Base-by-base conservation (phyloP, 176 grass and related monocot species). In the Zoysia pacifica region DNA sequence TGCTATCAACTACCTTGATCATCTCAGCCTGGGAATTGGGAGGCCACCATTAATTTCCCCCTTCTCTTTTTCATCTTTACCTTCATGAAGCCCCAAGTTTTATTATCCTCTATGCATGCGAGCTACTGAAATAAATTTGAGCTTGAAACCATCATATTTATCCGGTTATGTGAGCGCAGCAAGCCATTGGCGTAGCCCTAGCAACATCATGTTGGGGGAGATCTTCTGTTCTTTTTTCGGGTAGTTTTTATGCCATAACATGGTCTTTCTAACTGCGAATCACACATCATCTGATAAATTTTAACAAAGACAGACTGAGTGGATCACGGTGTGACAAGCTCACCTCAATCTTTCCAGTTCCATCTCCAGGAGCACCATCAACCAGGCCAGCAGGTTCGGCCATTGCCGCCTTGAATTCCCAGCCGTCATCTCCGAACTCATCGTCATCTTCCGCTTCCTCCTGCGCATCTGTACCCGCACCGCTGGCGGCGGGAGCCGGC, bases 391-490 rank as follows among this genome's bases (percentile, higher is more conserved):
- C 46, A 44, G 50, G 75, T 12, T 67, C 74, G 7, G 48, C 11
- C 5, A 75, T 11, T n/a, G 84, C 84, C 14, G 74, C 80, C 75
- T 83, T 87, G 80, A 90, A 90, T 83, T 90, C 88, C 84, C 88
- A 90, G 4, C 72, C 83, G 8, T 83, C 88, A 11, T 90, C 80
- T 8, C 19, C 88, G 7, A 90, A 83, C 20, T 70, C 84, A 37
- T 80, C 68, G 14, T 56, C 76, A 10, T 75, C 82, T 9, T 69
- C 83, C 1, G 48, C 53, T 11, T 50, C 71, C 68, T 67, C 79
- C 3, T 4, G 54, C 49, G 16, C 1, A 6, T 11, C 42, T 48
- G 73, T 51, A 11, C 51, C 73, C 4, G 18, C 50, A 5, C 37
- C 66, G 59, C 8, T 45, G 14, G 60, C 4, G 20, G 59, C 6